Evolutionary conservation across 768 basidiomycete species (phyloP), one percentile per base, ranked within the genome.

Genomic region (Russula vinacea): DNA sequence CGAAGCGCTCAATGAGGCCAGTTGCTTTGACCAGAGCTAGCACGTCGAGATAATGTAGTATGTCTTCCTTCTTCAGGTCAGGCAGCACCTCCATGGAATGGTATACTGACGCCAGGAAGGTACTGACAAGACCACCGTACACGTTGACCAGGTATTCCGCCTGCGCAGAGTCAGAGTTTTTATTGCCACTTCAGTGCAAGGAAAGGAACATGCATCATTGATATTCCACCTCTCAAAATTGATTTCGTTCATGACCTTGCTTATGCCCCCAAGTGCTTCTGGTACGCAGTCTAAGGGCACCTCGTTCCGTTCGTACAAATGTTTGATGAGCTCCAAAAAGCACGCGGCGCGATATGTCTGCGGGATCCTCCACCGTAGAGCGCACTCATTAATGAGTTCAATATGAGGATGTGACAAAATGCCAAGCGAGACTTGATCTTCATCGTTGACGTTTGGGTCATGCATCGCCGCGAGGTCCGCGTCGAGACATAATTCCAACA

Each of bases 231-330:
- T 79, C 22, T 88, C 84, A 2, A 90, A 71, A 9, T 88, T 84
- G 37, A 81, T 82, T 65, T 95, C 92, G 40, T 82, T 78, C 70
- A 86, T 78, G 11, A 87, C 84, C 72, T 89, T 90, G 22, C 80
- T 76, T 22, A 96, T 81, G 62, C 84, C 85, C 51, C 85, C 82
- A 53, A 97, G 75, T 13, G 92, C 96, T 74, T 98, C 97, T 0
- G 90, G 90, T 58, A 98, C 85, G 74, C 97, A 98, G 71, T 96
- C 96, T 71, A 96, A 78, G 2, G 97, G 97, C 6, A 98, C 92
- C 67, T 94, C 88, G 66, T 90, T 88, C 39, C 89, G 84, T 75
- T 94, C 90, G 71, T 89, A 97, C 72, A 94, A 87, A 56, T 88
- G 85, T 66, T 86, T 88, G 58, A 98, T 91, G 58, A 93, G 80